Evolutionary conservation across 192 early-diverging fungal species (phyloP).

Genomic region (Mortierella antarctica): DNA sequence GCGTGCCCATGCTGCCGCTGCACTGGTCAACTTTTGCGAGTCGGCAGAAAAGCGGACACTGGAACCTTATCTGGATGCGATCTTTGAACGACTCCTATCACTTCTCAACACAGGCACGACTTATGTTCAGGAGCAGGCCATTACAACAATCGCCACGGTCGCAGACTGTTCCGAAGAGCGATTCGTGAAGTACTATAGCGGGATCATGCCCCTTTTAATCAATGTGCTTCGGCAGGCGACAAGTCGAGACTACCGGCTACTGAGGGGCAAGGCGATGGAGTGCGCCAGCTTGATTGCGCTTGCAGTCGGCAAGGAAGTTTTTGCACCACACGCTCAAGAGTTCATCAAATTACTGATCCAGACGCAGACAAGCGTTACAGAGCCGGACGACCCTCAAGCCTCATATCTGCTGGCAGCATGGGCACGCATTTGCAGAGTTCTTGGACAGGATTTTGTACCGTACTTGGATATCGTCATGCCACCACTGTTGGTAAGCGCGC

Average conservation of each 20-base stretch:
- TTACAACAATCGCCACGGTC: constrained; percentile 96
- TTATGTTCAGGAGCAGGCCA: constrained; percentile 98
- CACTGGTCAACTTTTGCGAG: constrained; percentile 97
- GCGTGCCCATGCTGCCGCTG: constrained; percentile 94
- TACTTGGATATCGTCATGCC: constrained; percentile 93
- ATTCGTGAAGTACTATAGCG: constrained; percentile 90
- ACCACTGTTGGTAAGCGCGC: constrained; percentile 84
- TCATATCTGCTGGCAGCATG: constrained; percentile 94
- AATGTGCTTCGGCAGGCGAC: constrained; percentile 86
- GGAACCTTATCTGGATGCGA: constrained; percentile 88
- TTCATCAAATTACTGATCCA: constrained; percentile 84
- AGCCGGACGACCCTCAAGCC: constrained; percentile 92
- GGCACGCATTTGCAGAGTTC: constrained; percentile 96
- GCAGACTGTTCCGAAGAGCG: constrained; percentile 91
- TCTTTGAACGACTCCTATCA: constrained; percentile 86
- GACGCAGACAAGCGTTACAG: constrained; percentile 81
- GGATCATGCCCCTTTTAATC: constrained; percentile 96
- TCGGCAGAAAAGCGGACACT: constrained; percentile 82
- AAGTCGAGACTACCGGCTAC: constrained; percentile 83
- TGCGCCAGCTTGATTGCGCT: constrained; percentile 93
- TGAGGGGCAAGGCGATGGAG: constrained; percentile 97
- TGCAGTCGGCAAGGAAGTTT: constrained; percentile 91
- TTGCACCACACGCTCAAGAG: constrained; percentile 79
- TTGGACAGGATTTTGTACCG: constrained; percentile 93
- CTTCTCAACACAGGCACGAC: constrained; percentile 86